These are phyloP conservation scores for Phytophthora pisi DNA, from an alignment of 352 stramenopile species.

Conservation along the genomic window DNA sequence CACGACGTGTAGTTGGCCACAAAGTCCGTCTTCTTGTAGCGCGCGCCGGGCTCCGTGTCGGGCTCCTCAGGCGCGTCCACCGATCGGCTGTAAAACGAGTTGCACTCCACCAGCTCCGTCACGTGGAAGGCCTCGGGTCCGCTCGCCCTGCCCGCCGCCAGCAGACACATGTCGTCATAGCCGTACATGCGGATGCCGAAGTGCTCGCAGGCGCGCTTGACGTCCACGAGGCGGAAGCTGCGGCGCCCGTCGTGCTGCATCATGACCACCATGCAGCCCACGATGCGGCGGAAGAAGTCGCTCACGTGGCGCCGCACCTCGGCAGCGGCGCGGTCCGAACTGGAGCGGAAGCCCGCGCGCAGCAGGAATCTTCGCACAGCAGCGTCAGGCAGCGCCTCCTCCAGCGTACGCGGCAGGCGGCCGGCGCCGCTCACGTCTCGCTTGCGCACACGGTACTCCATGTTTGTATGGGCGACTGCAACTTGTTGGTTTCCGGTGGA, in stretches of 20 bases:
- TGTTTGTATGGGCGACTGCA: slow-evolving; percentile 22
- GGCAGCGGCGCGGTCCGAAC: slow-evolving; percentile 40
- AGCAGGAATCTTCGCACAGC: slow-evolving; percentile 72
- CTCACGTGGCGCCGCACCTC: slow-evolving; percentile 51
- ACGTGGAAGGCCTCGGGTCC: slow-evolving; percentile 57
- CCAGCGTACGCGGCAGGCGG: slow-evolving; percentile 26
- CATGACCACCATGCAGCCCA: slow-evolving; percentile 53
- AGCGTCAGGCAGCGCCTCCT: slow-evolving; percentile 48
- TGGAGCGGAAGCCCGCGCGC: slow-evolving; percentile 67
- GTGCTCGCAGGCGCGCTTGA: slow-evolving; percentile 64
- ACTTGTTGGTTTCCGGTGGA: slow-evolving; percentile 8
- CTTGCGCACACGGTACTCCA: slow-evolving; percentile 67
- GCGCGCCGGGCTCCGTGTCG: slow-evolving; percentile 56
- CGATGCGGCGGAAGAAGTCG: slow-evolving; percentile 65
- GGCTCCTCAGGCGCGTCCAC: slow-evolving; percentile 56
- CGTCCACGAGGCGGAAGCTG: slow-evolving; percentile 64
- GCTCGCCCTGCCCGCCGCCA: slow-evolving; percentile 33
- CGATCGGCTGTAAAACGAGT: slow-evolving; percentile 35
- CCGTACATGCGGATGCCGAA: slow-evolving; percentile 80
- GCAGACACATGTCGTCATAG: slow-evolving; percentile 76
- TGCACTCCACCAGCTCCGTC: slow-evolving; percentile 75
- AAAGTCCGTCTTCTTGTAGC: slow-evolving; percentile 67
- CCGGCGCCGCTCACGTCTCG: slow-evolving; percentile 33
- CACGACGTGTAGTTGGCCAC: slow-evolving; percentile 60
- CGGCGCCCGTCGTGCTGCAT: slow-evolving; percentile 51